These are phyloP conservation scores for Sindora glabra DNA, from an alignment of 306 rosid genomes.

Conservation along the genomic window DNA sequence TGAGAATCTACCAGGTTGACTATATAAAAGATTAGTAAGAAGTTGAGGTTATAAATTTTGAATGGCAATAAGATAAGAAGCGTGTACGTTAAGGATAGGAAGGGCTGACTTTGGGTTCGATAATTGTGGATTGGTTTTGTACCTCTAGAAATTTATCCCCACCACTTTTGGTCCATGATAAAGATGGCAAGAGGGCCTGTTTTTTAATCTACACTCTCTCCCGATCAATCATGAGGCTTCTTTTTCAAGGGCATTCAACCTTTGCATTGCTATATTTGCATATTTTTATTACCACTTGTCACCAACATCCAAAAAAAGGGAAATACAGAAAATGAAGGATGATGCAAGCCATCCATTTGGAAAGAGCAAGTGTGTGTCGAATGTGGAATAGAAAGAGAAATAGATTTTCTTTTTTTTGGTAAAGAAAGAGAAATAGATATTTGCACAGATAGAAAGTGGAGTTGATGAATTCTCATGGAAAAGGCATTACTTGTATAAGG, in stretches of 20 bases:
- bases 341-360: slow-evolving; percentile 6
- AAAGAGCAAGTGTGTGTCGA: not conserved
- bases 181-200: slow-evolving; percentile 17
- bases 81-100: slow-evolving; percentile 7
- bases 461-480: not conserved
- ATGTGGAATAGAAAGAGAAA: too few species aligned
- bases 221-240: slow-evolving; percentile 26
- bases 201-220: slow-evolving; percentile 46
- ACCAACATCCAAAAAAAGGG: not conserved
- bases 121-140: slow-evolving; percentile 30
- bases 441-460: not conserved
- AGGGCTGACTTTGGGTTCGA: slow-evolving; percentile 5
- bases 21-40: not conserved
- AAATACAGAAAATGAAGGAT: too few species aligned
- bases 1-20: not conserved
- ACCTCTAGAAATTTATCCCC: slow-evolving; percentile 10
- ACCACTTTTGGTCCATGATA: slow-evolving; percentile 22
- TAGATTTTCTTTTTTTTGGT: too few species aligned
- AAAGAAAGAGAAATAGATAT: not conserved
- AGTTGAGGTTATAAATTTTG: slow-evolving; percentile 1
- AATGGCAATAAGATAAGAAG: slow-evolving; percentile 9
- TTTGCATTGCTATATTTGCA: not conserved
- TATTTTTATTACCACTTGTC: not conserved
- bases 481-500: not conserved
- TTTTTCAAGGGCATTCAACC: slow-evolving; percentile 11